Evolutionary conservation across 495 filamentous ascomycete species (phyloP).

Genomic region (Talaromyces nanjingensis): DNA sequence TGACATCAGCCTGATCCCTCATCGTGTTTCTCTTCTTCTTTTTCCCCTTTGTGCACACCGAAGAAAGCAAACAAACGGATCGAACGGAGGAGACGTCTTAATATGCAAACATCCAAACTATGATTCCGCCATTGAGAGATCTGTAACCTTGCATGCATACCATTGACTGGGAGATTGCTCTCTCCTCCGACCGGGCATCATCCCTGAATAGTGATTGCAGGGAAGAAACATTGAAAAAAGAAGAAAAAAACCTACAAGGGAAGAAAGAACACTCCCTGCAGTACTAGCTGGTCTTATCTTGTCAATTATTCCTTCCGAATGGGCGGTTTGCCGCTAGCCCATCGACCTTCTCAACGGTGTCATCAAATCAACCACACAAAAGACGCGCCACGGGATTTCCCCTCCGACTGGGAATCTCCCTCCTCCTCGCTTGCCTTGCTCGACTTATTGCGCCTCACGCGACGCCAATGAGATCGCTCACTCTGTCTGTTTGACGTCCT

Average conservation of each 20-base stretch:
- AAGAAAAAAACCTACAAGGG: not conserved
- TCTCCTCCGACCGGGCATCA: not conserved
- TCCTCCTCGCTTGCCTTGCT: not conserved
- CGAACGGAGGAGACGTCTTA: not conserved
- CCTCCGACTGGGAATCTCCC: not conserved
- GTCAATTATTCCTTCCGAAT: conserved; percentile 3
- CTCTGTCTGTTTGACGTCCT: conserved; percentile 1
- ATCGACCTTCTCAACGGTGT: not conserved
- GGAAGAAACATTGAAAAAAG: not conserved
- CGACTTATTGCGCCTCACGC: not conserved
- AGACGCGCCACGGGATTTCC: conserved; percentile 1
- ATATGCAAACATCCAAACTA: not conserved
- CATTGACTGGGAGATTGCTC: not conserved
- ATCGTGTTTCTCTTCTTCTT: not conserved
- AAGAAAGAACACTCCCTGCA: not conserved
- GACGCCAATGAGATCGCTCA: not conserved
- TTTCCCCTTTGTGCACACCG: not conserved
- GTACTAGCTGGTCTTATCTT: conserved; percentile 1
- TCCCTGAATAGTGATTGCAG: not conserved
- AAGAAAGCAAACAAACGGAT: not conserved
- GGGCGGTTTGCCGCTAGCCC: not conserved
- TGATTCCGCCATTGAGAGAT: not conserved
- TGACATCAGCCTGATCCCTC: not conserved
- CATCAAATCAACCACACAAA: not conserved
- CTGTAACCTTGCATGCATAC: not conserved